phyloP scores from a whole-genome alignment of 2,329 filamentous ascomycete species.

The Exophiala phaeomuriformis region DNA sequence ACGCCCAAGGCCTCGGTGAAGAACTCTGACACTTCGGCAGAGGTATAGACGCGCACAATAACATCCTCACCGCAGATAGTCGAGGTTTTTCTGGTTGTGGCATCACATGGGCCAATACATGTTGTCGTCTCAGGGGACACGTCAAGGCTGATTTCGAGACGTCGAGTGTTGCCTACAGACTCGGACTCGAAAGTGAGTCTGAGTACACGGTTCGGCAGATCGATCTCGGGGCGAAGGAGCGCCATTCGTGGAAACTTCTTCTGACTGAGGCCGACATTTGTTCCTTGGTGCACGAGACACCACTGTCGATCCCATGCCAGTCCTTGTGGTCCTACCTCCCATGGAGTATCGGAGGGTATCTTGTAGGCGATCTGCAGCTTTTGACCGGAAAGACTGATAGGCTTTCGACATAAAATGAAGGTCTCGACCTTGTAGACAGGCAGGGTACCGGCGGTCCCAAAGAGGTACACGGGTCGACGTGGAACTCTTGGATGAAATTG shows the following conservation, averaged over 20 bases:
- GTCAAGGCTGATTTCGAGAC: conserved; percentile 52
- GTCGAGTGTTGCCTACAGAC: conserved; percentile 28
- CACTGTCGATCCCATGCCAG: conserved; percentile 93
- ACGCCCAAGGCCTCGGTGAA: conserved; percentile 70
- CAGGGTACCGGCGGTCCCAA: conserved; percentile 5
- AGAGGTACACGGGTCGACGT: conserved; percentile 34
- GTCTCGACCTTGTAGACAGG: background rate
- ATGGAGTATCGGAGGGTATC: conserved; percentile 56
- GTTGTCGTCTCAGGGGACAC: conserved; percentile 33
- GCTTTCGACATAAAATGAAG: conserved; percentile 50
- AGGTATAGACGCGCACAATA: conserved; percentile 62
- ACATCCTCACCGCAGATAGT: conserved; percentile 80
- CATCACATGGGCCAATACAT: conserved; percentile 30
- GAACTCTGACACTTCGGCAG: conserved; percentile 60
- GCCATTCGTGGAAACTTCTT: conserved; percentile 86
- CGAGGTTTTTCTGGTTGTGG: conserved; percentile 43
- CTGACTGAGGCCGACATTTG: conserved; percentile 76
- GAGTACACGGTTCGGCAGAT: conserved; percentile 61
- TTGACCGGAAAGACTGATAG: conserved; percentile 86
- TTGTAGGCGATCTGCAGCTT: conserved; percentile 76
- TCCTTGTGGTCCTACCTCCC: conserved; percentile 75
- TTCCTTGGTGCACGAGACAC: conserved; percentile 84
- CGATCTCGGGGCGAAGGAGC: conserved; percentile 65
- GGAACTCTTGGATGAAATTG: conserved; percentile 65
- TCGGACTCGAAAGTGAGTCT: conserved; percentile 45